Conservation (phyloP, 2,329 filamentous ascomycete species). For the Alternaria panax region DNA sequence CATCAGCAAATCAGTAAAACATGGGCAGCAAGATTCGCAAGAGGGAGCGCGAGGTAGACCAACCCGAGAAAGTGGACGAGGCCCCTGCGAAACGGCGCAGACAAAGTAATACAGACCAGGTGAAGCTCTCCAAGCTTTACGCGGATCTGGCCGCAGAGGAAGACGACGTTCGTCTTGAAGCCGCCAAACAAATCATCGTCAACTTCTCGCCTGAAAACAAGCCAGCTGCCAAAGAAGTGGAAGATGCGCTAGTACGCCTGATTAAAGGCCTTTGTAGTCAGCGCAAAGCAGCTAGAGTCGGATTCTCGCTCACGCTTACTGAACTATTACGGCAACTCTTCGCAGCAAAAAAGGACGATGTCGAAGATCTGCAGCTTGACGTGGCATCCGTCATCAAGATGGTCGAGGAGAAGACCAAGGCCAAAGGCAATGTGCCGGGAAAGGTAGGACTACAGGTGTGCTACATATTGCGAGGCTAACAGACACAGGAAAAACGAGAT, state of each 20-base stretch:
- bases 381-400: constrained; percentile 58
- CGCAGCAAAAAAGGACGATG: constrained; percentile 49
- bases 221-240: constrained; percentile 49
- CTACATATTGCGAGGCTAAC: constrained; percentile 21
- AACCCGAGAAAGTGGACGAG: constrained; percentile 25
- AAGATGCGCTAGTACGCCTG: constrained; percentile 59
- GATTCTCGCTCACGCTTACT: constrained; percentile 87
- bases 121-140: constrained; percentile 56
- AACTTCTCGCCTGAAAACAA: constrained; percentile 50
- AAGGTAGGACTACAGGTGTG: constrained; percentile 52
- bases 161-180: constrained; percentile 53
- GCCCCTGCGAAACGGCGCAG: constrained; percentile 43
- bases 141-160: constrained; percentile 57
- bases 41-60: constrained; percentile 33
- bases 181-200: constrained; percentile 55
- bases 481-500: constrained; percentile 79
- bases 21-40: constrained; percentile 41
- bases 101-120: constrained; percentile 50
- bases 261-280: constrained; percentile 90
- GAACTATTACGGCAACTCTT: constrained; percentile 79
- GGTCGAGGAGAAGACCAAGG: constrained; percentile 61
- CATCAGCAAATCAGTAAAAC: constrained; percentile 11
- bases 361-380: constrained; percentile 46
- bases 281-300: constrained; percentile 84
- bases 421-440: constrained; percentile 61